These are phyloP conservation scores for Colletotrichum orchidophilum DNA, from an alignment of 2,329 filamentous ascomycete genomes.

Conservation along the genomic window DNA sequence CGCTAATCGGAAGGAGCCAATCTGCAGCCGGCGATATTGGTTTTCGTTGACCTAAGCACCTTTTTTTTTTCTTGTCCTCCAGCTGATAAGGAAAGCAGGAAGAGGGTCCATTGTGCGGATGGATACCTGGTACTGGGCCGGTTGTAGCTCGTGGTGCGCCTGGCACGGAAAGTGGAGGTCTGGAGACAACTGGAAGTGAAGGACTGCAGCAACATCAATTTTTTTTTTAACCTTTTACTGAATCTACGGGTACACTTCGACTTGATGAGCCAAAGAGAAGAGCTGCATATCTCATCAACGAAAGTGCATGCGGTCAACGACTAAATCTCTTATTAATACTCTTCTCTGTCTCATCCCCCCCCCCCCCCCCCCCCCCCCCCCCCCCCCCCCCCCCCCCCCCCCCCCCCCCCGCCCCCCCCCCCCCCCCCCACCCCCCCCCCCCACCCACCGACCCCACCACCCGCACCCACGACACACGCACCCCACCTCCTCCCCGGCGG, in stretches of 20 bases:
- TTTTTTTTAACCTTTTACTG: not conserved
- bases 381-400: no score
- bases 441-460: no score
- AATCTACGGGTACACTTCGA: not conserved
- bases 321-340: not conserved
- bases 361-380: no score
- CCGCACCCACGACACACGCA: no score
- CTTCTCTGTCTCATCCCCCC: not conserved
- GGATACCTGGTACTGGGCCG: not conserved
- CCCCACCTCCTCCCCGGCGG: no score
- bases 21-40: slow-evolving; percentile 15
- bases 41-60: not conserved
- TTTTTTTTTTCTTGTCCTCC: not conserved
- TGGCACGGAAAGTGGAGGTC: slow-evolving; percentile 18
- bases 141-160: slow-evolving; percentile 7
- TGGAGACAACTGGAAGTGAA: slow-evolving; percentile 1
- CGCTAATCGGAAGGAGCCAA: slow-evolving; percentile 8
- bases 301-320: not conserved
- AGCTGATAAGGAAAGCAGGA: slow-evolving; percentile 15
- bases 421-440: no score
- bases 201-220: not conserved
- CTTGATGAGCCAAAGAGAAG: not conserved
- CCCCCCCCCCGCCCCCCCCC: no score
- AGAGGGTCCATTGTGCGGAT: not conserved
- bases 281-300: not conserved